Conservation (phyloP, 768 basidiomycete species). For the Hygrophorus pudorinus region DNA sequence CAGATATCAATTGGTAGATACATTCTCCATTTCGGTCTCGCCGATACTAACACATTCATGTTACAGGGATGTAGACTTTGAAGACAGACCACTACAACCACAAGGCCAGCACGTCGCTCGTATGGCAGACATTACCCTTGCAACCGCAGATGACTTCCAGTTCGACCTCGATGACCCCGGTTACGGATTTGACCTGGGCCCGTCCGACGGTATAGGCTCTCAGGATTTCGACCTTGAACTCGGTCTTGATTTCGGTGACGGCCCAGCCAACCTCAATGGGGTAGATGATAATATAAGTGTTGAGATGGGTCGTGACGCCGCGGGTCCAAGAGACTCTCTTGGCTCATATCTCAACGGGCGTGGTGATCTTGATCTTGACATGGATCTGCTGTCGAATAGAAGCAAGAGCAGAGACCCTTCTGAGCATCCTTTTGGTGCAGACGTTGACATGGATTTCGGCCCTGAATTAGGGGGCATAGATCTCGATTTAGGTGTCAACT, state of each 20-base stretch:
- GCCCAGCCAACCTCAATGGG: conserved; percentile 27
- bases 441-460: conserved; percentile 36
- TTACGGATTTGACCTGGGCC: conserved; percentile 60
- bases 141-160: conserved; percentile 61
- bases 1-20: conserved; percentile 70
- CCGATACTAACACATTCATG: background rate
- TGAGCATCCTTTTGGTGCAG: conserved; percentile 53
- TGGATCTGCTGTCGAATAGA: conserved; percentile 53
- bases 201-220: conserved; percentile 76
- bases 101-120: conserved; percentile 78
- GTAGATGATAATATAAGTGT: conserved; percentile 45
- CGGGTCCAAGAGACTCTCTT: conserved; percentile 43
- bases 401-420: conserved; percentile 54
- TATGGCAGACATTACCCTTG: conserved; percentile 82
- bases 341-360: conserved; percentile 50
- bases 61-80: conserved; percentile 70
- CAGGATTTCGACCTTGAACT: conserved; percentile 76
- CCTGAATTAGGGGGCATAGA: conserved; percentile 56
- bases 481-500: conserved; percentile 51
- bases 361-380: conserved; percentile 36
- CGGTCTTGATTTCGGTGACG: conserved; percentile 69
- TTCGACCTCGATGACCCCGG: conserved; percentile 55
- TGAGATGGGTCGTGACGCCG: conserved; percentile 68
- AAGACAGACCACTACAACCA: conserved; percentile 51
- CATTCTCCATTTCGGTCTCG: conserved; percentile 8